Percentiles rank a stretch among this genome's conserved stretches.
Evolutionary conservation across 169 alveolate species (phyloP).

Genomic region (Cyclospora cayetanensis): DNA sequence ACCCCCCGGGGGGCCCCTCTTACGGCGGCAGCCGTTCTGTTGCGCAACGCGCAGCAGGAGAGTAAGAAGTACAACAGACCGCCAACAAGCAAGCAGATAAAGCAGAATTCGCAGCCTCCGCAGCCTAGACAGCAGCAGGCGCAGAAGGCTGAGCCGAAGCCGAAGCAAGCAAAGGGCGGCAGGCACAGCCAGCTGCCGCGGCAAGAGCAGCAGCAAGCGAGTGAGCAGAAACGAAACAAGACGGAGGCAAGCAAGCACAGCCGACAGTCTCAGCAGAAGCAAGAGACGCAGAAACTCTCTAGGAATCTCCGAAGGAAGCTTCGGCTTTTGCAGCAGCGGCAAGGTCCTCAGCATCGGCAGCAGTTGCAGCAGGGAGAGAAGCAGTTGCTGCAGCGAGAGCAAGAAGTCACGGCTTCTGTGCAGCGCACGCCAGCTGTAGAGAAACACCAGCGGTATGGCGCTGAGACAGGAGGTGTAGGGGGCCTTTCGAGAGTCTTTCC

Average conservation of each 20-base stretch:
- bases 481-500: no score
- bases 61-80: background rate
- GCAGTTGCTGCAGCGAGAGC: background rate
- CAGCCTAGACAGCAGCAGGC: slow-evolving; percentile 16
- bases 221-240: background rate
- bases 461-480: no score
- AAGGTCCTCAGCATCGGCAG: background rate
- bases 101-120: background rate
- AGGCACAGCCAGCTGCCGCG: background rate
- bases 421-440: no score
- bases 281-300: background rate
- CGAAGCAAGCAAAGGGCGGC: background rate
- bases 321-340: slow-evolving; percentile 6
- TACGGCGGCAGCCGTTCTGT: slow-evolving; percentile 22
- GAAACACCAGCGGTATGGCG: no score
- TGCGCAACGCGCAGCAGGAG: background rate
- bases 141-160: background rate
- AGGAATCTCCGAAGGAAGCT: background rate
- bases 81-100: background rate
- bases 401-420: no score
- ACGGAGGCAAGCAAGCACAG: background rate
- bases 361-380: slow-evolving; percentile 23
- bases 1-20: background rate
- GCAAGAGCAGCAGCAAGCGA: slow-evolving; percentile 5
- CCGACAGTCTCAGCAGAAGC: background rate